Conservation (phyloP, 768 basidiomycete genomes). For the Naganishia randhawae region DNA sequence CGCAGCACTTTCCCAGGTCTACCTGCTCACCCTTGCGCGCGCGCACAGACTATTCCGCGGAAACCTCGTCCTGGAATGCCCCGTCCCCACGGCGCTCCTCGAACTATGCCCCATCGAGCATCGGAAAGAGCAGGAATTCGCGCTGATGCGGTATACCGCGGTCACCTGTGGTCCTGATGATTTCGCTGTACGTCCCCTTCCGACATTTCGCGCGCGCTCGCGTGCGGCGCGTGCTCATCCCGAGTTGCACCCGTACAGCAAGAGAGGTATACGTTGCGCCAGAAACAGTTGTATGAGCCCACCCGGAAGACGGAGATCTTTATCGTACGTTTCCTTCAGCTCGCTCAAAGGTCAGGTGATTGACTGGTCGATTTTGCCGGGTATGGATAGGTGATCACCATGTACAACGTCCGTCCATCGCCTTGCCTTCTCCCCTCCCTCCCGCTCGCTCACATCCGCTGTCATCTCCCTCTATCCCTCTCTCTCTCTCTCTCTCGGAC, state of each 20-base stretch:
- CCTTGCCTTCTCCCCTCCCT: not conserved
- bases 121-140: constrained; percentile 74
- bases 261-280: constrained; percentile 77
- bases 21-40: not conserved
- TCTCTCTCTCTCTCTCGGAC: constrained; percentile 56
- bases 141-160: constrained; percentile 93
- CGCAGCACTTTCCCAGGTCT: not conserved
- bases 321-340: constrained; percentile 55
- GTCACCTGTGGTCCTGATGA: constrained; percentile 93
- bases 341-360: not conserved
- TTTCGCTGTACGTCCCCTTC: constrained; percentile 54
- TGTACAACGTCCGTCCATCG: constrained; percentile 64
- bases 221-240: too few relatives aligned
- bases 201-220: not conserved
- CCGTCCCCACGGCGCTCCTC: constrained; percentile 78
- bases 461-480: too few relatives aligned
- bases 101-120: constrained; percentile 65
- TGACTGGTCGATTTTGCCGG: not conserved
- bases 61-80: constrained; percentile 77
- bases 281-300: constrained; percentile 63
- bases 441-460: constrained; percentile 23
- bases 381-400: constrained; percentile 64
- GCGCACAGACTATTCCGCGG: constrained; percentile 53
- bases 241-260: too few relatives aligned
- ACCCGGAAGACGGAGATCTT: constrained; percentile 80